phyloP scores from a whole-genome alignment of 2,329 filamentous ascomycete species.

The Coleophoma crateriformis region DNA sequence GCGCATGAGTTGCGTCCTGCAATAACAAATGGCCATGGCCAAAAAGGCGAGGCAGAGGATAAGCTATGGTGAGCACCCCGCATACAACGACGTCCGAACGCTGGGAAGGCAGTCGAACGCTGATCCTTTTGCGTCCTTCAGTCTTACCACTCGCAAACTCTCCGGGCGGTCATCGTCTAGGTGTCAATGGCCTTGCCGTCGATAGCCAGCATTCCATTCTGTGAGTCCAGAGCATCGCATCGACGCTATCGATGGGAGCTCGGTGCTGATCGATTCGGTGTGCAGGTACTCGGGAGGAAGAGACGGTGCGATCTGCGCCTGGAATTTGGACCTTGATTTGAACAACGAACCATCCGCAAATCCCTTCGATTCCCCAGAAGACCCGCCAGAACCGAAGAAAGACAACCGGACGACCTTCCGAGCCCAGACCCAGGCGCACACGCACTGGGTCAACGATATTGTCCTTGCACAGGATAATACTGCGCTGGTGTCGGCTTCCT shows the following conservation, averaged over 20 bases:
- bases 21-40: conserved; percentile 41
- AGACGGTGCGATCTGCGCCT: conserved; percentile 93
- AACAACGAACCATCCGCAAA: conserved; percentile 23
- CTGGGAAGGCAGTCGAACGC: not conserved
- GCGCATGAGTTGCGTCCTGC: not conserved
- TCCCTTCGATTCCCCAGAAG: conserved; percentile 25
- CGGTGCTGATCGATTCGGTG: conserved; percentile 16
- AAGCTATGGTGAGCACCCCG: conserved; percentile 54
- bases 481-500: conserved; percentile 66
- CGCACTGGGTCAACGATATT: conserved; percentile 75
- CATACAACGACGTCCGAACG: conserved; percentile 1
- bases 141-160: conserved; percentile 70
- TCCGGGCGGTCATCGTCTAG: conserved; percentile 81
- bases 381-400: conserved; percentile 29
- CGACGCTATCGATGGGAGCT: no score
- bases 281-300: conserved; percentile 88
- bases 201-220: conserved; percentile 79
- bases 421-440: conserved; percentile 63
- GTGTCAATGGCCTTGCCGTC: conserved; percentile 90
- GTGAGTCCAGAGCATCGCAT: conserved; percentile 39
- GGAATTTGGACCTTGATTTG: conserved; percentile 77
- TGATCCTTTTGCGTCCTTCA: conserved; percentile 25
- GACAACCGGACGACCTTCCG: conserved; percentile 51
- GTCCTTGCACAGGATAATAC: conserved; percentile 59
- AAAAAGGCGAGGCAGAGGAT: conserved; percentile 66